Percentiles rank a stretch among this genome's conserved stretches.
Evolutionary conservation across 305 asterid genomes (phyloP).

Genomic region (Monarda citriodora): DNA sequence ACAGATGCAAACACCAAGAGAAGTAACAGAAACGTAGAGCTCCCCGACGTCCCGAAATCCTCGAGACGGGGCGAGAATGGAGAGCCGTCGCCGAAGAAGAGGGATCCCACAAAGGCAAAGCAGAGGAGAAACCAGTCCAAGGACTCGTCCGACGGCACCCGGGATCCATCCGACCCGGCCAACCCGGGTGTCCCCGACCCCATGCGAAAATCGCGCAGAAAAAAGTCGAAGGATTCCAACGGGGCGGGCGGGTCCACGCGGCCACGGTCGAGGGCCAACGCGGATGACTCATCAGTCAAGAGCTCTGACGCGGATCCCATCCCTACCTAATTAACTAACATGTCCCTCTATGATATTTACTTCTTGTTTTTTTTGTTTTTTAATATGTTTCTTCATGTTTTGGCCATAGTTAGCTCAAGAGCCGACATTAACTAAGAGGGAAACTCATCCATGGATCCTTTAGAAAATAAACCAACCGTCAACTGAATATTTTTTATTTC

Average conservation of each 20-base stretch:
- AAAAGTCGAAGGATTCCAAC: constrained; percentile 63
- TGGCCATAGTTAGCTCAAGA: constrained; percentile 32
- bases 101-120: constrained; percentile 33
- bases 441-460: constrained; percentile 1
- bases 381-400: constrained; percentile 6
- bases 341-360: neutral
- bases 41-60: constrained; percentile 40
- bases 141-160: constrained; percentile 48
- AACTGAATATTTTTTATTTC: neutral
- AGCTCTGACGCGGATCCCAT: constrained; percentile 6
- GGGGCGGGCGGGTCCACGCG: constrained; percentile 35
- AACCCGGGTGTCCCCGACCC: constrained; percentile 48
- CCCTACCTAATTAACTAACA: neutral
- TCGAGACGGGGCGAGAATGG: constrained; percentile 33
- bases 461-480: constrained; percentile 1
- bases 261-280: constrained; percentile 20
- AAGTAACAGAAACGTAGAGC: constrained; percentile 26
- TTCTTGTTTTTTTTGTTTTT: neutral
- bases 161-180: constrained; percentile 41
- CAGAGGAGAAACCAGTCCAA: constrained; percentile 48
- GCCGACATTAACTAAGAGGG: neutral
- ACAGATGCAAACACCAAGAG: constrained; percentile 41
- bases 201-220: constrained; percentile 65
- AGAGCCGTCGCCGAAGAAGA: constrained; percentile 53
- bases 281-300: constrained; percentile 6